Conservation (phyloP, 2,329 filamentous ascomycete species). For the Fusarium armeniacum region DNA sequence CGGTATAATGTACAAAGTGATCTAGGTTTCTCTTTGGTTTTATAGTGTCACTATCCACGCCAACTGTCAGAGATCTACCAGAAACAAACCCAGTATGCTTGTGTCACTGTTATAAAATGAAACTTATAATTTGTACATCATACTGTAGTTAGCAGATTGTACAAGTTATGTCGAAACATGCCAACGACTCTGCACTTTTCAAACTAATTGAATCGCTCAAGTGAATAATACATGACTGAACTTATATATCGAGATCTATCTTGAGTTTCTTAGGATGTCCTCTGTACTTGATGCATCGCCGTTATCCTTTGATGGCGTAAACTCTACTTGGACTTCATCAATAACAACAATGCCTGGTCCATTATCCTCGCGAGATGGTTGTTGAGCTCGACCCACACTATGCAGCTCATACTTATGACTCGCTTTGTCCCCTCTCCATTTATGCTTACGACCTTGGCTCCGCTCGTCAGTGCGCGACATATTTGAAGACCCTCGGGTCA, state of each 20-base stretch:
- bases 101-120: no score
- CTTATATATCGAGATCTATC: not conserved
- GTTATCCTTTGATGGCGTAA: not conserved
- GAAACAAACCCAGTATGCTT: no score
- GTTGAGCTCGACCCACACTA: not conserved
- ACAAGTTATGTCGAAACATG: no score
- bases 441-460: not conserved
- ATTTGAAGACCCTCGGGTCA: not conserved
- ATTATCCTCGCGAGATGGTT: not conserved
- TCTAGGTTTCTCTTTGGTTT: no score
- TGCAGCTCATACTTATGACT: not conserved
- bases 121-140: no score
- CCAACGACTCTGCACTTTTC: fast-evolving
- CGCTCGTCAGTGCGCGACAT: no score
- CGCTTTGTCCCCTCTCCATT: not conserved
- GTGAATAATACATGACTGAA: fast-evolving
- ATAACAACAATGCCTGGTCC: not conserved
- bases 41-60: no score
- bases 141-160: no score
- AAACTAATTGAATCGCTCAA: not conserved
- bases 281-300: not conserved
- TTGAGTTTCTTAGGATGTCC: not conserved
- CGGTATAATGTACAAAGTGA: no score
- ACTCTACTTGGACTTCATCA: not conserved
- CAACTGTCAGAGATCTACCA: no score